A percentile compares a stretch with the other conserved stretches of the same genome.
phyloP scores from a whole-genome alignment of 768 basidiomycete species.

The Tylopilus vinaceipallidus region DNA sequence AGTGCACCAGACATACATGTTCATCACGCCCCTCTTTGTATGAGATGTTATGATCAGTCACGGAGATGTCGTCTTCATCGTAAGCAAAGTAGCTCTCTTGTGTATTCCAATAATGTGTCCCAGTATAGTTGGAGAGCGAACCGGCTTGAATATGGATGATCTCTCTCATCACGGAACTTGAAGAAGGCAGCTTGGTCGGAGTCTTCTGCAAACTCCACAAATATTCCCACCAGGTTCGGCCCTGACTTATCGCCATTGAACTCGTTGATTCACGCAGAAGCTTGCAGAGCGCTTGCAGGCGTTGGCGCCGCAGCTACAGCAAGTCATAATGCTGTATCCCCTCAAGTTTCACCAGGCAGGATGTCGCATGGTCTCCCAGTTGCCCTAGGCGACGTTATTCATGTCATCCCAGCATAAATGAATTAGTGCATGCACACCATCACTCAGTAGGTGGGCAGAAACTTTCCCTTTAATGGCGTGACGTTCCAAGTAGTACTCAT shows the following conservation, averaged over 20 bases:
- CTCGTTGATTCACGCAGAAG: background rate
- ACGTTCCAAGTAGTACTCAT: background rate
- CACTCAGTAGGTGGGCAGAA: background rate
- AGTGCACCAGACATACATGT: constrained; percentile 39
- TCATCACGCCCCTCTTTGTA: constrained; percentile 59
- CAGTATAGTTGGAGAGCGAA: constrained; percentile 59
- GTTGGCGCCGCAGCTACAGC: background rate
- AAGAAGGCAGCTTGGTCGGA: background rate
- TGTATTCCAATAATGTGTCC: constrained; percentile 81
- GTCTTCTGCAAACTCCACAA: background rate
- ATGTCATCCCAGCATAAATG: background rate
- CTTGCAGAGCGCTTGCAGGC: no score
- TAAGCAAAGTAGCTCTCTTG: constrained; percentile 68
- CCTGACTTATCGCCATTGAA: background rate
- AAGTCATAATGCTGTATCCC: background rate
- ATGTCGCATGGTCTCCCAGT: background rate
- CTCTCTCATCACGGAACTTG: constrained; percentile 49
- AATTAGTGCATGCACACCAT: background rate
- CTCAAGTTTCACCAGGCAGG: constrained; percentile 2
- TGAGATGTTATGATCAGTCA: constrained; percentile 55
- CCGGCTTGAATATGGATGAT: constrained; percentile 80
- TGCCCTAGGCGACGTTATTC: background rate
- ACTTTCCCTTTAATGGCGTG: background rate
- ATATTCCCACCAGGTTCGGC: constrained; percentile 7
- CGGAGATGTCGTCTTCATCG: constrained; percentile 41